phyloP scores from a whole-genome alignment of 139 green algal species.

The Chlorella sp. region DNA sequence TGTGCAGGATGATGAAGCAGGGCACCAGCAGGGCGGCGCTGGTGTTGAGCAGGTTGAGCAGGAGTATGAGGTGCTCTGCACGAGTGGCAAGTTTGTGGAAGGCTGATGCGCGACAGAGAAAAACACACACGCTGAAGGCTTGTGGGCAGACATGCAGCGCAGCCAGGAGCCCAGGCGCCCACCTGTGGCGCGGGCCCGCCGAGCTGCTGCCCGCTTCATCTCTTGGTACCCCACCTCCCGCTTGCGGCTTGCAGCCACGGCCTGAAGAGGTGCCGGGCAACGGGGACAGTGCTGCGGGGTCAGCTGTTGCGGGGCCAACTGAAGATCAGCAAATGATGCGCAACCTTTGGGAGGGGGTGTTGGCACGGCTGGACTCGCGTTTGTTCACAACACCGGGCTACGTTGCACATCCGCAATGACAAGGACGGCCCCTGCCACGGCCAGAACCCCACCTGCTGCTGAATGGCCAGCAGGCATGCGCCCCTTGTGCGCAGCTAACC shows the following conservation, averaged over 20 bases:
- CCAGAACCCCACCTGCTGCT: no score
- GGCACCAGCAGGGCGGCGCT: slow-evolving; percentile 53
- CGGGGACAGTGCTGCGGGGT: no score
- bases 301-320: no score
- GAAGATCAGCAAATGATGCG: no score
- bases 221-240: slow-evolving; percentile 3
- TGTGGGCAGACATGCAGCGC: background rate
- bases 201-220: background rate
- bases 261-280: background rate
- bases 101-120: background rate
- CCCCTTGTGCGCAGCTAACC: no score
- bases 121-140: background rate
- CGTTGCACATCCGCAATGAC: no score
- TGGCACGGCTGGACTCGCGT: no score
- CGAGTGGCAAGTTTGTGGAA: background rate
- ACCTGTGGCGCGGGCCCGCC: slow-evolving; percentile 19
- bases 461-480: no score
- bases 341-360: no score
- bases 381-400: no score
- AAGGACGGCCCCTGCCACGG: no score
- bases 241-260: slow-evolving; percentile 2
- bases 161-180: background rate
- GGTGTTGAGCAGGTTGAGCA: slow-evolving; percentile 56
- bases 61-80: slow-evolving; percentile 60
- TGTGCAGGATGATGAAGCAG: slow-evolving; percentile 53